Conservation (phyloP, 768 basidiomycete species). For the Scleroderma bovista region DNA sequence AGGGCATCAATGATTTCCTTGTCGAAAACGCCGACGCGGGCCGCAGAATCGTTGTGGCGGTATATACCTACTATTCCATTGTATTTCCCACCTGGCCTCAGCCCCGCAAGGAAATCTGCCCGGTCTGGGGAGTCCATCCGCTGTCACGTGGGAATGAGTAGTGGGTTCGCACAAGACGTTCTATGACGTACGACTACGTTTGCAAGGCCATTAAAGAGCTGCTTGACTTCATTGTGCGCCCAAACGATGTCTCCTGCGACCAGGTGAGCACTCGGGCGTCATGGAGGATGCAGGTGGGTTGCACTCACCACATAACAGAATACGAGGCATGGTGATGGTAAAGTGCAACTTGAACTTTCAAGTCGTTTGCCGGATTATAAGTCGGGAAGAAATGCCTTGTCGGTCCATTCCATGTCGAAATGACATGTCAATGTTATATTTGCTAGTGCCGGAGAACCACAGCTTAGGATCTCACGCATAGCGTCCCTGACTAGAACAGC, state of each 20-base stretch:
- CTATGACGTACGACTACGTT: constrained; percentile 64
- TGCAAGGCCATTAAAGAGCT: constrained; percentile 60
- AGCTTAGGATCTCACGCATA: too few relatives aligned
- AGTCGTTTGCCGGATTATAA: not conserved
- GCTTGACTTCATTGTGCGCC: constrained; percentile 70
- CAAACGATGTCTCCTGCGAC: constrained; percentile 63
- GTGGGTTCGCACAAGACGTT: not conserved
- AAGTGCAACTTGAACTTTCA: not conserved
- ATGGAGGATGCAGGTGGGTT: not conserved
- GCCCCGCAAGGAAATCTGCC: constrained; percentile 60
- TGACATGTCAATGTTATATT: too few relatives aligned
- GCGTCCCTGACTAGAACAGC: too few relatives aligned
- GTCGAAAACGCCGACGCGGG: constrained; percentile 72
- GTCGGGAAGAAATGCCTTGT: not conserved
- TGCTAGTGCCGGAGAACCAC: too few relatives aligned
- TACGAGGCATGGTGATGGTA: constrained; percentile 17
- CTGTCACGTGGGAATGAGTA: constrained; percentile 24
- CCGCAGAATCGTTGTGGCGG: constrained; percentile 63
- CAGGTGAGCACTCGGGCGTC: not conserved
- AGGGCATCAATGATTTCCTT: constrained; percentile 68
- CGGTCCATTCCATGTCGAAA: too few relatives aligned
- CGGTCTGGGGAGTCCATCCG: constrained; percentile 55
- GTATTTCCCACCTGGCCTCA: constrained; percentile 68
- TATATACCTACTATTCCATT: constrained; percentile 70
- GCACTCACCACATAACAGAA: constrained; percentile 32